These are phyloP conservation scores for Puccinia coronata DNA, from an alignment of 1,284 basidiomycete genomes.

Conservation along the genomic window DNA sequence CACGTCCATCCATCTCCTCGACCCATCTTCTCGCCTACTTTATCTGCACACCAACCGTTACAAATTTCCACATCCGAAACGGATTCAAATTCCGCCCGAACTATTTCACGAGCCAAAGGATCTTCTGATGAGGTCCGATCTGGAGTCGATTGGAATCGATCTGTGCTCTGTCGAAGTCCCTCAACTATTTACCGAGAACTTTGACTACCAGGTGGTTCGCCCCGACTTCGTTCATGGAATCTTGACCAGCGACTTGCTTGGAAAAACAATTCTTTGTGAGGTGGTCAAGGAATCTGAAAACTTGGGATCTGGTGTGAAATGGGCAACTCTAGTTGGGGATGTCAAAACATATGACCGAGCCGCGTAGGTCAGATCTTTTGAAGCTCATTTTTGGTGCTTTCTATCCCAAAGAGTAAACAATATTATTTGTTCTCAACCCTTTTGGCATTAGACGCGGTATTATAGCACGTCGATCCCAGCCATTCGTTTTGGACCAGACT, in stretches of 20 bases:
- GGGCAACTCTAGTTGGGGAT: conserved; percentile 36
- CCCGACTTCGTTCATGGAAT: conserved; percentile 95
- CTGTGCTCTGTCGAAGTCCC: conserved; percentile 82
- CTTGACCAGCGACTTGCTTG: conserved; percentile 88
- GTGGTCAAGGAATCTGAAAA: conserved; percentile 65
- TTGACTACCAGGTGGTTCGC: conserved; percentile 90
- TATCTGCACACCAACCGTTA: conserved; percentile 52
- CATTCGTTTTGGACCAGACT: conserved; percentile 41
- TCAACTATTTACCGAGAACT: conserved; percentile 96
- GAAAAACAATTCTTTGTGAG: conserved; percentile 90
- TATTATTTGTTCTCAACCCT: neutral
- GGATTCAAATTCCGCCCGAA: conserved; percentile 55
- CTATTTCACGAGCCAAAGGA: conserved; percentile 64
- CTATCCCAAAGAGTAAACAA: neutral
- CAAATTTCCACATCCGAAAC: conserved; percentile 51
- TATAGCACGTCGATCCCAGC: conserved; percentile 37
- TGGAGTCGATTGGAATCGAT: conserved; percentile 67
- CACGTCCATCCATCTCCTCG: conserved; percentile 39
- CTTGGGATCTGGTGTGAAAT: conserved; percentile 41
- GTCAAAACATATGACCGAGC: conserved; percentile 45
- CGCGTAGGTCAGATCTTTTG: conserved; percentile 32
- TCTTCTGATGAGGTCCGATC: conserved; percentile 59
- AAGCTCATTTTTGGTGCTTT: conserved; percentile 2
- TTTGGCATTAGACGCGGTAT: conserved; percentile 40
- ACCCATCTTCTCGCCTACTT: conserved; percentile 29